Percentiles rank a stretch among this genome's conserved stretches.
Evolutionary conservation across 805 yeast genomes (phyloP).

Genomic region (Candida arabinofermentans): DNA sequence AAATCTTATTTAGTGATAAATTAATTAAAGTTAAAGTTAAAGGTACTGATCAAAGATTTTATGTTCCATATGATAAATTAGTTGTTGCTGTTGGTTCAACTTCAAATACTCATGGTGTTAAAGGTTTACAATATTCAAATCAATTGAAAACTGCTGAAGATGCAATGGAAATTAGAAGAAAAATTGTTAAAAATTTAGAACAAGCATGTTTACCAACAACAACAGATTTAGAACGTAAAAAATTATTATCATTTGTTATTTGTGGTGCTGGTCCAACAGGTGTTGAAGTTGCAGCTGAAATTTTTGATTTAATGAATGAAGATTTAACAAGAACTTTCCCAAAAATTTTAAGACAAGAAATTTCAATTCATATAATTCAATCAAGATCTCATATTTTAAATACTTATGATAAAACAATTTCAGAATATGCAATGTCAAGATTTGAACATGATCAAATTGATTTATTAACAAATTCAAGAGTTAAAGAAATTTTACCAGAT

Average conservation of each 20-base stretch:
- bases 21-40: slow-evolving; percentile 52
- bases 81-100: slow-evolving; percentile 68
- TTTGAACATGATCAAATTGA: slow-evolving; percentile 62
- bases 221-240: slow-evolving; percentile 57
- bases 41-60: slow-evolving; percentile 45
- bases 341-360: slow-evolving; percentile 53
- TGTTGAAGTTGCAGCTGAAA: slow-evolving; percentile 70
- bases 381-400: slow-evolving; percentile 64
- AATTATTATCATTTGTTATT: slow-evolving; percentile 56
- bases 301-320: slow-evolving; percentile 61
- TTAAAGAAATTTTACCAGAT: slow-evolving; percentile 51
- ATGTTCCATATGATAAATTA: slow-evolving; percentile 68
- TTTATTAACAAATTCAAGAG: slow-evolving; percentile 61
- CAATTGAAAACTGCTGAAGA: slow-evolving; percentile 66
- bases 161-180: slow-evolving; percentile 51
- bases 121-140: slow-evolving; percentile 59
- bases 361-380: slow-evolving; percentile 66
- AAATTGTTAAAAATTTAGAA: slow-evolving; percentile 53
- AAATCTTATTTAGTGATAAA: slow-evolving; percentile 51
- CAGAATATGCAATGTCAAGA: slow-evolving; percentile 60
- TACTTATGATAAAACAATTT: slow-evolving; percentile 62
- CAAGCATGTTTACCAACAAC: slow-evolving; percentile 64
- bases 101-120: slow-evolving; percentile 67
- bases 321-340: slow-evolving; percentile 58
- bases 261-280: slow-evolving; percentile 81